These are phyloP conservation scores for Ormosia semicastrata DNA, from an alignment of 306 rosid genomes.

Conservation along the genomic window DNA sequence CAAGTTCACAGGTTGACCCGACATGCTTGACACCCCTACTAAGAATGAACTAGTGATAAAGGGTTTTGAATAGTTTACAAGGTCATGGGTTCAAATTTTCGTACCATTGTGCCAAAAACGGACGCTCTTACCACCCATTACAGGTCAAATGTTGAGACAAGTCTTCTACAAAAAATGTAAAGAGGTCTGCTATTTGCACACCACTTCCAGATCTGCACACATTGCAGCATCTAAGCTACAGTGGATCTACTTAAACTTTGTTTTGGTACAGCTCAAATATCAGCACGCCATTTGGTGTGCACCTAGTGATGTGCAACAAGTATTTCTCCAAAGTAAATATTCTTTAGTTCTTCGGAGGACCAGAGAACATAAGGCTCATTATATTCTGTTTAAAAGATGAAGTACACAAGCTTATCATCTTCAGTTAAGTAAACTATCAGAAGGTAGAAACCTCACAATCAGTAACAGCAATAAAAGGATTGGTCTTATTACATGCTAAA, in stretches of 20 bases:
- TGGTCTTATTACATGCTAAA: conserved; percentile 21
- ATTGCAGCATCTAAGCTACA: not conserved
- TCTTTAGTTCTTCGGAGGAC: not conserved
- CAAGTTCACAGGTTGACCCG: no score
- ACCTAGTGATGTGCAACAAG: not conserved
- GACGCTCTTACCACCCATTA: not conserved
- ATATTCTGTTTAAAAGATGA: not conserved
- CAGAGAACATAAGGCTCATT: not conserved
- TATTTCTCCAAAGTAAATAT: conserved; percentile 3
- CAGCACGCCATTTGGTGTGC: not conserved
- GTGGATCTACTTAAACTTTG: no score
- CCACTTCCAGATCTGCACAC: not conserved
- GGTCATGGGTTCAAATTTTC: not conserved
- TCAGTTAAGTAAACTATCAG: not conserved
- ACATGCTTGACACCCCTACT: not conserved
- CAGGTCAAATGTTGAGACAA: not conserved
- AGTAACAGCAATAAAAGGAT: not conserved
- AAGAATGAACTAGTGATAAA: not conserved
- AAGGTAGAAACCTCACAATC: conserved; percentile 10
- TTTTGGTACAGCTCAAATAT: no score
- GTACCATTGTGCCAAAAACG: not conserved
- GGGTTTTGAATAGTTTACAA: not conserved
- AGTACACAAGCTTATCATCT: not conserved
- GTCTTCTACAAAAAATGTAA: not conserved
- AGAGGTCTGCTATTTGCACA: not conserved